These are phyloP conservation scores for Cercophora newfieldiana DNA, from an alignment of 495 filamentous ascomycete species.

Conservation along the genomic window DNA sequence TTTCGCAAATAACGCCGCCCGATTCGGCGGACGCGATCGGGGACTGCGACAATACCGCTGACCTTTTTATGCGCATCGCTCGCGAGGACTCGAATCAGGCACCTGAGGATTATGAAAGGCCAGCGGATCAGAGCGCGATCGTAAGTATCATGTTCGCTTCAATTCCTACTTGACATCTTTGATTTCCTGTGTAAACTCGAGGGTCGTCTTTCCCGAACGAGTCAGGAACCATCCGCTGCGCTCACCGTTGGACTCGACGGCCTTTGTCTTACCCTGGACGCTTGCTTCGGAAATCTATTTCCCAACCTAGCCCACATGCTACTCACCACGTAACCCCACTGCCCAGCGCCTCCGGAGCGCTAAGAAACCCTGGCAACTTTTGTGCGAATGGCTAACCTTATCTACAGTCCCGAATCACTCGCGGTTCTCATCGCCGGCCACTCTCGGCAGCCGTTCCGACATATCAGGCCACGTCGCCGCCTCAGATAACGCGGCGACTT, in stretches of 20 bases:
- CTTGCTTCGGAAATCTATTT: not conserved
- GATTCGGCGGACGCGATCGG: slow-evolving; percentile 43
- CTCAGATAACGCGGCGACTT: slow-evolving; percentile 40
- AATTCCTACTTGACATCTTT: not conserved
- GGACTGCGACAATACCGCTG: slow-evolving; percentile 48
- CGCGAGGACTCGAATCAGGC: slow-evolving; percentile 45
- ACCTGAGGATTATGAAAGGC: slow-evolving; percentile 27
- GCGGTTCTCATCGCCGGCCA: slow-evolving; percentile 44
- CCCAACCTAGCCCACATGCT: slow-evolving; percentile 1
- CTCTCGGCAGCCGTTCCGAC: slow-evolving; percentile 43
- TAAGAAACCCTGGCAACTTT: not conserved
- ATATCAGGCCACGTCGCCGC: slow-evolving; percentile 40
- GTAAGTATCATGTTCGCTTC: slow-evolving; percentile 36
- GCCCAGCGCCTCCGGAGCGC: not conserved
- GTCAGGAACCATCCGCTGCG: not conserved
- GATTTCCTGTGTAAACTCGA: not conserved
- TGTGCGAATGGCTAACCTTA: slow-evolving; percentile 12
- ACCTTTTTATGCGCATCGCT: slow-evolving; percentile 56
- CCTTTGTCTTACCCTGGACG: not conserved
- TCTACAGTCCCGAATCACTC: slow-evolving; percentile 42
- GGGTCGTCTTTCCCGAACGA: not conserved
- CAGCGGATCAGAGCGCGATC: slow-evolving; percentile 38
- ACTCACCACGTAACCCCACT: not conserved
- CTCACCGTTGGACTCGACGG: not conserved
- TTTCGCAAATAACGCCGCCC: slow-evolving; percentile 40